phyloP scores from a whole-genome alignment of 2,329 filamentous ascomycete species.

The Lachnellula willkommii region DNA sequence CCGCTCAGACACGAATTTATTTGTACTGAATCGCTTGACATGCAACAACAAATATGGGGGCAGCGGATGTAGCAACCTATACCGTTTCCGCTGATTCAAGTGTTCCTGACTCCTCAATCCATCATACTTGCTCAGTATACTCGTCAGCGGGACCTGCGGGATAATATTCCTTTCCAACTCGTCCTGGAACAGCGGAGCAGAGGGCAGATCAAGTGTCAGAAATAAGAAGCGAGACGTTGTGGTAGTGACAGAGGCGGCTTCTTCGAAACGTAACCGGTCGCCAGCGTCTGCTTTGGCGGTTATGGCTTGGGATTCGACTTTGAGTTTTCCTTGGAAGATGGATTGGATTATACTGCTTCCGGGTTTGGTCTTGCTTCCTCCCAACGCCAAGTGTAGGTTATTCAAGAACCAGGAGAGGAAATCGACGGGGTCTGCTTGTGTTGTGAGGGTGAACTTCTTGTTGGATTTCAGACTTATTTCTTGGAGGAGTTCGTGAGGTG shows the following conservation, averaged over 20 bases:
- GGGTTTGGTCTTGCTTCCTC: slow-evolving; percentile 82
- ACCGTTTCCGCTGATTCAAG: slow-evolving; percentile 79
- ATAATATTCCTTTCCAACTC: slow-evolving; percentile 94
- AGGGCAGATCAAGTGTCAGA: slow-evolving; percentile 85
- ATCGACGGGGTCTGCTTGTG: slow-evolving; percentile 91
- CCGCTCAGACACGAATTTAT: slow-evolving; percentile 93
- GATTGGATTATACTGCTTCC: slow-evolving; percentile 82
- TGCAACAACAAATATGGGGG: slow-evolving; percentile 91
- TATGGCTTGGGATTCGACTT: slow-evolving; percentile 89
- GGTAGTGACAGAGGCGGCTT: slow-evolving; percentile 74
- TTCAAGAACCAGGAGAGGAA: slow-evolving; percentile 98
- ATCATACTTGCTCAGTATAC: slow-evolving; percentile 88
- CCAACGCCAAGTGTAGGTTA: slow-evolving; percentile 84
- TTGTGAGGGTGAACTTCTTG: slow-evolving; percentile 85
- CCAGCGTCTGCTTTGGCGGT: slow-evolving; percentile 83
- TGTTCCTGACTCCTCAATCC: slow-evolving; percentile 83
- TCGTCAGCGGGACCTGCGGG: slow-evolving; percentile 78
- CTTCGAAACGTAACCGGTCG: slow-evolving; percentile 87
- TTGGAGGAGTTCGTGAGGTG: slow-evolving; percentile 92
- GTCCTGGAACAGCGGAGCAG: slow-evolving; percentile 92
- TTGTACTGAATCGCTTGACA: slow-evolving; percentile 92
- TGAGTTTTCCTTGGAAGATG: slow-evolving; percentile 87
- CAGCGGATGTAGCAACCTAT: slow-evolving; percentile 82
- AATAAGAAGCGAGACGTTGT: slow-evolving; percentile 80
- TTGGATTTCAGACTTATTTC: slow-evolving; percentile 86